Evolutionary conservation across 1,284 basidiomycete genomes (phyloP), one percentile per base, ranked within the genome.

Genomic region (Rhodotorula sp.): DNA sequence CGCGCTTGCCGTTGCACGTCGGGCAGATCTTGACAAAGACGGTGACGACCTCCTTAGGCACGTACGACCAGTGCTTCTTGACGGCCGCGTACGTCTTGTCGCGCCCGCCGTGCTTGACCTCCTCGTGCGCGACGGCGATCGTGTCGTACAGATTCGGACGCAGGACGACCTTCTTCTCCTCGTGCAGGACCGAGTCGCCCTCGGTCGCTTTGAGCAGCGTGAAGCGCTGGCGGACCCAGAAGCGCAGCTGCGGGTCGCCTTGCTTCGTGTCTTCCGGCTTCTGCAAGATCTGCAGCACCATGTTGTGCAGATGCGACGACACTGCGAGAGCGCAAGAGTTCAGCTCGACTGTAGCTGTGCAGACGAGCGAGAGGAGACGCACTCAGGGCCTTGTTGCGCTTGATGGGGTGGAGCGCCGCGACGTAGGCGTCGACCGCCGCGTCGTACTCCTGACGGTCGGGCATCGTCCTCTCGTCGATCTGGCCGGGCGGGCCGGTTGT

Each of bases 11-110:
- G 59, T 48, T 41, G 59, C 65, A 67, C 8, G 23, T 45, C 45
- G 58, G 53, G 42, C 65, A 67, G 8, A 55, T 27, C 41, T 46
- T 55, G 65, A 67, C 52, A 13, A 61, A 67, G 3, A 27, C 34
- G 52, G 58, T 23, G 42, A 55, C 65, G 45, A 55, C 52, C n/a
- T 67, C 65, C 53, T 67, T 67, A n/a, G 65, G 65, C 21, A 67
- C 44, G 50, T 61, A 67, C 23, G 44, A 48, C 49, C 59, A 67
- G 5, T 8, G 8, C 23, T 23, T 14, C 53, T 55, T 61, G 44
- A 67, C 16, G 17, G 25, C 34, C 21, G 23, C 27, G 44, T 49
- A 67, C 21, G 65, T 67, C 45, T 61, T 67, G 57, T 67, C 65
- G 45, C 65, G 41, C n/a, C 65, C 65, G 27, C 52, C 59, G 42